These are phyloP conservation scores for Potentilla sterilis DNA, from an alignment of 306 rosid species.

Conservation along the genomic window DNA sequence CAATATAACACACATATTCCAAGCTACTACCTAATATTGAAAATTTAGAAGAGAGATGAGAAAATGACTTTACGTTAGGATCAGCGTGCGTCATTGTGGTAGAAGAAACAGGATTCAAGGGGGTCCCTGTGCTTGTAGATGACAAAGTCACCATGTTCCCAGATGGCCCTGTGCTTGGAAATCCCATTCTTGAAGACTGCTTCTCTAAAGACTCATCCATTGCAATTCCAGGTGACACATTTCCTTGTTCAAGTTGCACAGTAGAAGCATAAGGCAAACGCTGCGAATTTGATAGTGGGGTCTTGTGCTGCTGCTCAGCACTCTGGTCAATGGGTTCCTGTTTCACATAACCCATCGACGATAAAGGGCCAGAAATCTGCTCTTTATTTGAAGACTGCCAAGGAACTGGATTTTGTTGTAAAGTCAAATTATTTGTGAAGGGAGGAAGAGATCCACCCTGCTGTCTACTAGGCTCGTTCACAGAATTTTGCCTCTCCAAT, in stretches of 20 bases:
- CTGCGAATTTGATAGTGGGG: slow-evolving; percentile 46
- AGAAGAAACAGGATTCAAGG: slow-evolving; percentile 51
- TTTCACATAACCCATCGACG: slow-evolving; percentile 54
- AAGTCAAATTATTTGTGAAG: slow-evolving; percentile 45
- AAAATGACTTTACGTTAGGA: slow-evolving; percentile 28
- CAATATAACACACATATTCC: background rate
- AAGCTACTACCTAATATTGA: slow-evolving; percentile 11
- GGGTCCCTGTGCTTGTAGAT: slow-evolving; percentile 44
- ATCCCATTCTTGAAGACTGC: slow-evolving; percentile 61
- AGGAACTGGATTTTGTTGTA: slow-evolving; percentile 55
- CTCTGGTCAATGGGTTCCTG: slow-evolving; percentile 64
- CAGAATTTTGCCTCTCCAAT: slow-evolving; percentile 52
- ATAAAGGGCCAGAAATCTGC: slow-evolving; percentile 43
- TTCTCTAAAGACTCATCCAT: slow-evolving; percentile 49
- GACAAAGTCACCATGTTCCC: slow-evolving; percentile 40
- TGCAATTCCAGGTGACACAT: slow-evolving; percentile 45
- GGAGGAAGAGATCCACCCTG: slow-evolving; percentile 64
- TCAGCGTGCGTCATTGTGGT: slow-evolving; percentile 47
- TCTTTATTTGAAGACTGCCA: slow-evolving; percentile 71
- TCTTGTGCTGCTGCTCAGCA: slow-evolving; percentile 68
- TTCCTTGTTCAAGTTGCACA: slow-evolving; percentile 58
- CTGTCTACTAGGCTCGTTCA: slow-evolving; percentile 59
- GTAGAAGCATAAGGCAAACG: slow-evolving; percentile 59
- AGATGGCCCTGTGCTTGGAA: slow-evolving; percentile 36
- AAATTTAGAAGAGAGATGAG: slow-evolving; percentile 9